Evolutionary conservation across 2,329 filamentous ascomycete species (phyloP).

Genomic region (Lecanicillium sp.): DNA sequence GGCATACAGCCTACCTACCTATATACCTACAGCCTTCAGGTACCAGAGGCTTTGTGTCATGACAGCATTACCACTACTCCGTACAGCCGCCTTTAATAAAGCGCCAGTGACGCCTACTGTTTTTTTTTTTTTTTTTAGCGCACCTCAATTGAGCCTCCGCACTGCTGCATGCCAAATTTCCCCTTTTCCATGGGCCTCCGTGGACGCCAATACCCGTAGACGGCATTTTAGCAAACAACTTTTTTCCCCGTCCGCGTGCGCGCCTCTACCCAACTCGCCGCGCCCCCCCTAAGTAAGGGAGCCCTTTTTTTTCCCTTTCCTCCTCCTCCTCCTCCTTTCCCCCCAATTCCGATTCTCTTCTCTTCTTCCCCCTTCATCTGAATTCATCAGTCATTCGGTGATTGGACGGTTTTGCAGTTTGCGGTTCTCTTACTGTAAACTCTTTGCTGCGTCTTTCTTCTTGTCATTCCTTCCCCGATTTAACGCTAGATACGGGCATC

Average conservation of each 20-base stretch:
- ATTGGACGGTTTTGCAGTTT: conserved; percentile 4
- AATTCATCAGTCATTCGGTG: conserved; percentile 1
- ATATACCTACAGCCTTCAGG: too few relatives aligned
- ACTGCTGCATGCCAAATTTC: conserved; percentile 27
- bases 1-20: too few relatives aligned
- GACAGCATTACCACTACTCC: too few relatives aligned
- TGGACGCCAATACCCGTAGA: conserved; percentile 10
- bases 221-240: not conserved
- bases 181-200: conserved; percentile 26
- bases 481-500: conserved; percentile 8
- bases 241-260: conserved; percentile 18
- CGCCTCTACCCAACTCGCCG: conserved; percentile 13
- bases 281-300: too few relatives aligned
- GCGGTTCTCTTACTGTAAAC: not conserved
- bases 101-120: too few relatives aligned
- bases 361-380: not conserved
- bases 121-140: too few relatives aligned
- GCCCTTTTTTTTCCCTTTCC: conserved; percentile 18
- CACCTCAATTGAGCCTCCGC: too few relatives aligned
- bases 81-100: too few relatives aligned
- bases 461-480: conserved; percentile 30
- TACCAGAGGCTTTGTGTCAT: too few relatives aligned
- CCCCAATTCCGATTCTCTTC: conserved; percentile 13
- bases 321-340: conserved; percentile 39
- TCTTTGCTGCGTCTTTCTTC: conserved; percentile 20